Conservation (phyloP, 495 filamentous ascomycete species). For the Lepidopterella palustris region DNA sequence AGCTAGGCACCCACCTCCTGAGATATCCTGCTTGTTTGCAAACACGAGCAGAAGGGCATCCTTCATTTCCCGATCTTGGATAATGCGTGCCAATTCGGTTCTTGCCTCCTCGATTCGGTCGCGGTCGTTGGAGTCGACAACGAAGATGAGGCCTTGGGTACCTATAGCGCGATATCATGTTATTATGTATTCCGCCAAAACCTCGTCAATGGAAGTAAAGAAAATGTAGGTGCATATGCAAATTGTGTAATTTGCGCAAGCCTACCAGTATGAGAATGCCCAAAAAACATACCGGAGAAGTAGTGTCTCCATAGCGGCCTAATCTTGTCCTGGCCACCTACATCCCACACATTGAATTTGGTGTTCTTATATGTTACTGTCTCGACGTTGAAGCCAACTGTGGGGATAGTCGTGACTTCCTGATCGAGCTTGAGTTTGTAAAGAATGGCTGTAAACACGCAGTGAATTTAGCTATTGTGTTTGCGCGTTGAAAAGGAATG, state of each 20-base stretch:
- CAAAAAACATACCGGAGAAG: constrained; percentile 68
- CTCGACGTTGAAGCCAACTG: constrained; percentile 98
- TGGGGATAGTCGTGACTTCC: constrained; percentile 98
- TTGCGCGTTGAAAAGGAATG: background rate
- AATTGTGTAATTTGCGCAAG: constrained; percentile 1
- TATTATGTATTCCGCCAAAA: background rate
- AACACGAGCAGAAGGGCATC: constrained; percentile 90
- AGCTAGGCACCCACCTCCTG: constrained; percentile 52
- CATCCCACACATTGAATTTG: constrained; percentile 99
- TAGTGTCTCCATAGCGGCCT: constrained; percentile 97
- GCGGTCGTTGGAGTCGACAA: constrained; percentile 87
- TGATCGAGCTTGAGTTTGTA: constrained; percentile 99
- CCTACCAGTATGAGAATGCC: constrained; percentile 20
- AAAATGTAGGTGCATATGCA: background rate
- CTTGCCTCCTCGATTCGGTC: constrained; percentile 82
- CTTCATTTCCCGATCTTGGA: constrained; percentile 97
- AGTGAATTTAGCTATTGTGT: background rate
- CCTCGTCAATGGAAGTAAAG: background rate
- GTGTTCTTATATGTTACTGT: constrained; percentile 99
- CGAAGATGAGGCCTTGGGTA: constrained; percentile 96
- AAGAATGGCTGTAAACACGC: constrained; percentile 62
- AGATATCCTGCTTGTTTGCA: constrained; percentile 96
- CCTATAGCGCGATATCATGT: constrained; percentile 41
- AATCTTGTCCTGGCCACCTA: constrained; percentile 99
- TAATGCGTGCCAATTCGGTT: constrained; percentile 87